Evolutionary conservation across 306 rosid genomes (phyloP).

Genomic region (Prunus mume): DNA sequence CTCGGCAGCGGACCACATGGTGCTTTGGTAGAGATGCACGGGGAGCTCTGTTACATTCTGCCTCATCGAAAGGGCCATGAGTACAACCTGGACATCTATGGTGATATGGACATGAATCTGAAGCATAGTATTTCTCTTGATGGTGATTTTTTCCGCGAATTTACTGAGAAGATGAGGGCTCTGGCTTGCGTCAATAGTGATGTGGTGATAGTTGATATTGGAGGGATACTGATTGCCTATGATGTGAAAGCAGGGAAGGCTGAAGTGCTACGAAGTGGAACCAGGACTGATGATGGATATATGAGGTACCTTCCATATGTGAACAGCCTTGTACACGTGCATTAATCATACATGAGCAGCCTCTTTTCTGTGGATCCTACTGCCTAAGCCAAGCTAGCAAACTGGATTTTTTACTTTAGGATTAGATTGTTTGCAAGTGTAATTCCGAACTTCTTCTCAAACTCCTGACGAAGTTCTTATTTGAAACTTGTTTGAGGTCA

Average conservation of each 20-base stretch:
- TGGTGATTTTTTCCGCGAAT: background rate
- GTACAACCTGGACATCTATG: conserved; percentile 22
- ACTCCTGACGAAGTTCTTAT: background rate
- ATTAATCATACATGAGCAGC: background rate
- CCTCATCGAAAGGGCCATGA: background rate
- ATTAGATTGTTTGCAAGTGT: background rate
- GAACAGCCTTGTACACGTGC: conserved; percentile 27
- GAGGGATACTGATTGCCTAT: conserved; percentile 9
- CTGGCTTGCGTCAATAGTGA: conserved; percentile 30
- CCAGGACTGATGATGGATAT: background rate
- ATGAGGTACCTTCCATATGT: conserved; percentile 33
- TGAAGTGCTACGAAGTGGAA: background rate
- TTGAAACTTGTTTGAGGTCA: conserved; percentile 16
- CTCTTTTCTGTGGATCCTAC: conserved; percentile 2
- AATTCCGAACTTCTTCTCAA: background rate
- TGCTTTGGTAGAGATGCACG: conserved; percentile 16
- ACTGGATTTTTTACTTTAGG: background rate
- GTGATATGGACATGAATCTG: conserved; percentile 32
- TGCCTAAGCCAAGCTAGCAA: background rate
- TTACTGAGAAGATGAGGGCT: conserved; percentile 7
- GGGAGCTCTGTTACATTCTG: conserved; percentile 38
- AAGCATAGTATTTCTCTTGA: conserved; percentile 17
- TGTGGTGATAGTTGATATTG: conserved; percentile 19
- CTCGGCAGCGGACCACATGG: conserved; percentile 17
- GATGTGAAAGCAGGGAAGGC: conserved; percentile 16